These are phyloP conservation scores for Scedosporium aurantiacum DNA, from an alignment of 2,329 filamentous ascomycete genomes.

Conservation along the genomic window DNA sequence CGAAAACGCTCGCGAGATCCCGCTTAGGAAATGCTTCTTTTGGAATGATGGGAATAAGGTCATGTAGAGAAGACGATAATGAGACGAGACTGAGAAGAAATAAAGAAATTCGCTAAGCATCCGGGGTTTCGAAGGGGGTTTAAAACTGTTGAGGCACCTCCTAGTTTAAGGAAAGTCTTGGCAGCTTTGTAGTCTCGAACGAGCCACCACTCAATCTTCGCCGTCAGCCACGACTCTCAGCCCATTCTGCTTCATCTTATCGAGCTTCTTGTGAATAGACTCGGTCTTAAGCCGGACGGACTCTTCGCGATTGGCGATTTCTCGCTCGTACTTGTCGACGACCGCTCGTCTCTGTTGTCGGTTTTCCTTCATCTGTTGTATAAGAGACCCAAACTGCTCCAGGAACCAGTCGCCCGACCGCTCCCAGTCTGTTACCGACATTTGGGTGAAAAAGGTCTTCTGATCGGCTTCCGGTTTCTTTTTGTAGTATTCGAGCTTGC, in stretches of 20 bases:
- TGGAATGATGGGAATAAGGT: no score
- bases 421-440: constrained; percentile 48
- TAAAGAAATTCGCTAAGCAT: no score
- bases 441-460: constrained; percentile 37
- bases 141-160: no score
- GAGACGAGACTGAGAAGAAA: no score
- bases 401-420: constrained; percentile 49
- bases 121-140: no score
- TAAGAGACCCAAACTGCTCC: constrained; percentile 38
- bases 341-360: constrained; percentile 38
- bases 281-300: constrained; percentile 40
- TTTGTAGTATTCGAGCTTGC: constrained; percentile 40
- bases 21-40: background rate
- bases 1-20: background rate
- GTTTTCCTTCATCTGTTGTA: constrained; percentile 35
- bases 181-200: background rate
- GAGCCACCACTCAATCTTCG: constrained; percentile 5
- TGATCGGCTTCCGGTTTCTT: constrained; percentile 34
- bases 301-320: constrained; percentile 44
- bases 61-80: no score
- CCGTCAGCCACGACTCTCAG: constrained; percentile 40
- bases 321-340: constrained; percentile 40
- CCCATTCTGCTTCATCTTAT: constrained; percentile 44
- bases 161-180: background rate
- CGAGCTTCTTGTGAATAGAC: constrained; percentile 42